Conservation (phyloP, 78 protist species). For the Pigoraptor vietnamica region DNA sequence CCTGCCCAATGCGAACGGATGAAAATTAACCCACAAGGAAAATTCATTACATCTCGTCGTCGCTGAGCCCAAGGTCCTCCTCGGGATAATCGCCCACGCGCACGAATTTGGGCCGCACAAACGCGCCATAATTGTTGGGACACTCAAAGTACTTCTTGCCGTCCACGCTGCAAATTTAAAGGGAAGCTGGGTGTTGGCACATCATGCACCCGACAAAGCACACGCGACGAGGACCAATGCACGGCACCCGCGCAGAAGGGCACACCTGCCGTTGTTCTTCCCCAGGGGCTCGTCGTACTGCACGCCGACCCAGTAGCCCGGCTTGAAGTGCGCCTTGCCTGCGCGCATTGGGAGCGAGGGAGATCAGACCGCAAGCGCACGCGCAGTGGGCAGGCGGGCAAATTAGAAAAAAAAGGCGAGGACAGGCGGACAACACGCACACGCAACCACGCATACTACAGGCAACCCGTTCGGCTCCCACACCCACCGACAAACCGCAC, state of each 20-base stretch:
- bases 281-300: constrained; percentile 63
- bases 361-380: background rate
- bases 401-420: background rate
- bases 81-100: constrained; percentile 41
- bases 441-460: background rate
- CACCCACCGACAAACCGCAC: constrained; percentile 39
- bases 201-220: too few relatives aligned
- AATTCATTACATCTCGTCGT: background rate
- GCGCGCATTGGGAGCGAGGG: background rate
- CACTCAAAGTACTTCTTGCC: constrained; percentile 38
- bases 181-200: background rate
- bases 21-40: too few relatives aligned
- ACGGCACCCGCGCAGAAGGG: background rate
- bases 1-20: too few relatives aligned
- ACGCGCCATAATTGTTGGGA: constrained; percentile 35
- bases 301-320: constrained; percentile 62
- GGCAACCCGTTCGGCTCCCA: background rate
- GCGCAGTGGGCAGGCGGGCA: background rate
- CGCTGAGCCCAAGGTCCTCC: background rate
- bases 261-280: constrained; percentile 47
- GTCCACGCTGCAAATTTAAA: background rate
- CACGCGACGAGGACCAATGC: too few relatives aligned
- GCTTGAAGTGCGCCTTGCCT: background rate
- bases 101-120: constrained; percentile 30
- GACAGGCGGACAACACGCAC: background rate